Conservation (phyloP, 805 yeast genomes). For the Candida vaughaniae region DNA sequence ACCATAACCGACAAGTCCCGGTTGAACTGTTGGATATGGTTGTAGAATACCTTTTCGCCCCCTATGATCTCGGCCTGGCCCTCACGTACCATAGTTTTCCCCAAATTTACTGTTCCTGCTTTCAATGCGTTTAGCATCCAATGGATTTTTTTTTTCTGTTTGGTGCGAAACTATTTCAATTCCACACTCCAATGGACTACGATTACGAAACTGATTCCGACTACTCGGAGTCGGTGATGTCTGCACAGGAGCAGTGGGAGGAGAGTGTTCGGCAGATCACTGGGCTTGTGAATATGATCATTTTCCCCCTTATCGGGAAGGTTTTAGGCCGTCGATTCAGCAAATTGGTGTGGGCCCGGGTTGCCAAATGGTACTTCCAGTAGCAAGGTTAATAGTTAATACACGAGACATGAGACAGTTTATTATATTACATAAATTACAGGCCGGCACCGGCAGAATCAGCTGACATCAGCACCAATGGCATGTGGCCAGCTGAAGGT, state of each 20-base stretch:
- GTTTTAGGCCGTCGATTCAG: conserved; percentile 63
- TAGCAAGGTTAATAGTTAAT: background rate
- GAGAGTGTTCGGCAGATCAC: conserved; percentile 60
- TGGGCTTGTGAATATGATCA: conserved; percentile 55
- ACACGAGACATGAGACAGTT: too few relatives aligned
- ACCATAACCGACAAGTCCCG: conserved; percentile 85
- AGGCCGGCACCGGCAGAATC: too few relatives aligned
- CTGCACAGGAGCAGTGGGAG: conserved; percentile 74
- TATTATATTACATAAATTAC: background rate
- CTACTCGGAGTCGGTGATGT: conserved; percentile 19
- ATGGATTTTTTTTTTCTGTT: too few relatives aligned
- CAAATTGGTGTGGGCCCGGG: conserved; percentile 34
- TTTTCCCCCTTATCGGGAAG: conserved; percentile 68
- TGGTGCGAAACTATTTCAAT: too few relatives aligned
- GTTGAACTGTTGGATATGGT: conserved; percentile 95
- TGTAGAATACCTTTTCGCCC: conserved; percentile 83
- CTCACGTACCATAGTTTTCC: conserved; percentile 41
- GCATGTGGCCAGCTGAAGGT: too few relatives aligned
- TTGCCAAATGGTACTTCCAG: conserved; percentile 39
- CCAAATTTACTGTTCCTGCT: conserved; percentile 22
- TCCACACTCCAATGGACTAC: conserved; percentile 9
- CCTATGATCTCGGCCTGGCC: conserved; percentile 83
- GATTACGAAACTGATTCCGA: conserved; percentile 16
- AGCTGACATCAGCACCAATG: too few relatives aligned
- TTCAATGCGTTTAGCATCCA: too few relatives aligned